phyloP scores from a whole-genome alignment of 192 early-diverging fungal genomes.

The Gryganskiella cystojenkinii region DNA sequence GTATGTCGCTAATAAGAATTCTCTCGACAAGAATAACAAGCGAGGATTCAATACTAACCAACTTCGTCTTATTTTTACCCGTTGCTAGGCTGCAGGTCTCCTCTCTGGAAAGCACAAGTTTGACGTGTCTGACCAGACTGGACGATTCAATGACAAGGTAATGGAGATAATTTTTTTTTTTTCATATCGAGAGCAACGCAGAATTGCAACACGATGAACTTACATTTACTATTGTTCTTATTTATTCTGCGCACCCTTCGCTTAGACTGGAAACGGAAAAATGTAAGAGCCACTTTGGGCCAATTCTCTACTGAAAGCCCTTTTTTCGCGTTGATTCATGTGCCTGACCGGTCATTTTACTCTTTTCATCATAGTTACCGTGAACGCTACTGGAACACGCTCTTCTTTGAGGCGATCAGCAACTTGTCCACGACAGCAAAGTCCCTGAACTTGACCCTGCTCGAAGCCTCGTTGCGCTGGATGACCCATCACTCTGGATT shows the following conservation, averaged over 20 bases:
- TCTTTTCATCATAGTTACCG: neutral
- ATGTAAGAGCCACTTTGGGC: neutral
- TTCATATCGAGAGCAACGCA: neutral
- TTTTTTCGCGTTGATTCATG: neutral
- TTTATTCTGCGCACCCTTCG: no score
- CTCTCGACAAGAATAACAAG: no score
- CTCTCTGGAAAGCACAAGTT: neutral
- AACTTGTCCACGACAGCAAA: neutral
- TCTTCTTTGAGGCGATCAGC: neutral
- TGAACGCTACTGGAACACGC: neutral
- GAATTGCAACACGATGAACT: no score
- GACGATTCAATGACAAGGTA: neutral
- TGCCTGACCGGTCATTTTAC: neutral
- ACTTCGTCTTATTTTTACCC: no score
- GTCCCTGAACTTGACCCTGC: neutral
- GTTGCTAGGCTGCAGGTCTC: neutral
- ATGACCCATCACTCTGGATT: neutral
- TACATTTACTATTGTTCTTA: no score
- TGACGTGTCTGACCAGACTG: neutral
- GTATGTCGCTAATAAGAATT: constrained; percentile 8
- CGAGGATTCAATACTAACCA: no score
- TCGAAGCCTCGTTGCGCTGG: neutral
- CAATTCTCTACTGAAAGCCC: neutral
- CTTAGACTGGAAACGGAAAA: neutral
- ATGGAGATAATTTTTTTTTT: neutral